Conservation (phyloP, 179 eudicot genomes). For the Sideroxylon spinosum region DNA sequence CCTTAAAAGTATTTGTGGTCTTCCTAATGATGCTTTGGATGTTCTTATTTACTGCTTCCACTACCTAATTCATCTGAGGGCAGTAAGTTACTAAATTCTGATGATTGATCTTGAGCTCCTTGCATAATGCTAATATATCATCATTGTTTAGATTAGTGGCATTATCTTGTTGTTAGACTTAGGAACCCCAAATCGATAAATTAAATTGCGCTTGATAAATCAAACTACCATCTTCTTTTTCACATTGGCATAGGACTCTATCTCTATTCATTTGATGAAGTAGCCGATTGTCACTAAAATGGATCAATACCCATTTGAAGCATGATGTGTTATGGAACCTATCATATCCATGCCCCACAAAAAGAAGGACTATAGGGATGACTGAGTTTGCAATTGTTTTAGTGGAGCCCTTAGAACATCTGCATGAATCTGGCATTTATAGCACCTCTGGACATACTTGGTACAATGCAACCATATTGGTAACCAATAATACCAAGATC, state of each 20-base stretch:
- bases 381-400: neutral
- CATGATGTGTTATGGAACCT: neutral
- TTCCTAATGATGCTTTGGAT: neutral
- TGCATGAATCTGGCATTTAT: neutral
- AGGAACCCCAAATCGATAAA: neutral
- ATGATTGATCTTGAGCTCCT: neutral
- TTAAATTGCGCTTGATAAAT: neutral
- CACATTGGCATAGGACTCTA: neutral
- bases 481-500: neutral
- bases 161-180: neutral
- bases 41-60: constrained; percentile 9
- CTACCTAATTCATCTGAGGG: neutral
- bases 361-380: neutral
- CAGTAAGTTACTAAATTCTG: neutral
- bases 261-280: neutral
- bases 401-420: neutral
- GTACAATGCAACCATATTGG: neutral
- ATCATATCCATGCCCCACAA: neutral
- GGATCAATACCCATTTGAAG: constrained; percentile 1
- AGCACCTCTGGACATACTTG: neutral
- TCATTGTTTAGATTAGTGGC: neutral
- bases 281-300: neutral
- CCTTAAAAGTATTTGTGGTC: neutral
- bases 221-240: neutral
- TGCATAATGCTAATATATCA: neutral